Percentiles rank a stretch among this genome's conserved stretches.
phyloP scores from a whole-genome alignment of 1,284 basidiomycete species.

The Heterobasidion occidentale region DNA sequence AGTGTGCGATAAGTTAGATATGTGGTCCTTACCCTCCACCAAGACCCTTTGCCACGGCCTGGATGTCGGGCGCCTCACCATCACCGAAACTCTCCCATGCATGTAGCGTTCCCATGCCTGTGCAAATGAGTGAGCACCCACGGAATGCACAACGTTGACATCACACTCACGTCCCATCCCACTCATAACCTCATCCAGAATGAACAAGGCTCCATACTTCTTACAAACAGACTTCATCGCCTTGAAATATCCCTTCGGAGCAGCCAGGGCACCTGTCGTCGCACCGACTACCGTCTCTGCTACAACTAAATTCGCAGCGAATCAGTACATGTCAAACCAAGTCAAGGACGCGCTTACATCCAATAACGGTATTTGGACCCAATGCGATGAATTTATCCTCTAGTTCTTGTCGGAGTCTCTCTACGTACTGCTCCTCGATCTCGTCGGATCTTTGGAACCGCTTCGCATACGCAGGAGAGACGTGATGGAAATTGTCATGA shows the following conservation, averaged over 20 bases:
- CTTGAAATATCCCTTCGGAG: slow-evolving; percentile 75
- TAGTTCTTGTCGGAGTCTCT: slow-evolving; percentile 67
- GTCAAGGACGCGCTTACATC: slow-evolving; percentile 38
- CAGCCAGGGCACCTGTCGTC: slow-evolving; percentile 65
- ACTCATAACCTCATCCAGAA: slow-evolving; percentile 83
- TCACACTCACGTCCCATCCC: slow-evolving; percentile 70
- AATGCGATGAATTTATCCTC: slow-evolving; percentile 79
- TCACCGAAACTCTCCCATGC: slow-evolving; percentile 82
- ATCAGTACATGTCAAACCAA: neutral
- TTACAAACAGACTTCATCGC: slow-evolving; percentile 85
- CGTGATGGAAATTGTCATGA: slow-evolving; percentile 63
- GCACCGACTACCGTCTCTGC: slow-evolving; percentile 83
- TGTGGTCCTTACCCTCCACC: slow-evolving; percentile 62
- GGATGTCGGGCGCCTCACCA: slow-evolving; percentile 68
- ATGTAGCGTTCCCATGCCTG: slow-evolving; percentile 79
- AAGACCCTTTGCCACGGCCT: slow-evolving; percentile 81
- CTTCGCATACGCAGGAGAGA: slow-evolving; percentile 80
- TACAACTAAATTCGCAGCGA: slow-evolving; percentile 41
- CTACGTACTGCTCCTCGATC: slow-evolving; percentile 71
- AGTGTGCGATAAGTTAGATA: neutral
- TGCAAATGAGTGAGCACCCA: neutral
- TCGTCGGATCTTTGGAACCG: slow-evolving; percentile 66
- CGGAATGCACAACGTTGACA: too few species aligned
- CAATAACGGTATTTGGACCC: slow-evolving; percentile 74
- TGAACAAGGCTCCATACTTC: slow-evolving; percentile 80